Evolutionary conservation across 257 asterid species (phyloP), one percentile per base, ranked within the genome.

Genomic region (Phtheirospermum japonicum): DNA sequence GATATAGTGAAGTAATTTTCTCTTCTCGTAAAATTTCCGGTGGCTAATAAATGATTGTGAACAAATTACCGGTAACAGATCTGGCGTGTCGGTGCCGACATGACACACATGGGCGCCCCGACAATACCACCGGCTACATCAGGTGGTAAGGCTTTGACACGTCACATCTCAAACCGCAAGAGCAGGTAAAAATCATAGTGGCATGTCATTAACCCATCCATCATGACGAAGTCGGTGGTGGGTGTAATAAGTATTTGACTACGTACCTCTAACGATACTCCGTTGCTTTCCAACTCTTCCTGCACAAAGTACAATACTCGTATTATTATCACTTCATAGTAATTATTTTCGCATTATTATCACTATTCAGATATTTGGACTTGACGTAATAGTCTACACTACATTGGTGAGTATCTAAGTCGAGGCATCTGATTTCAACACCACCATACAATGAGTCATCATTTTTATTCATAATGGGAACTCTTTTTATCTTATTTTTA

Each of bases 21-120:
- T n/a, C n/a, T n/a, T n/a, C n/a, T n/a, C n/a, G n/a, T n/a, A n/a
- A n/a, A n/a, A n/a, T n/a, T n/a, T n/a, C n/a, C n/a, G n/a, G n/a
- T n/a, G n/a, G n/a, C n/a, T n/a, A n/a, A n/a, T n/a, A n/a, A n/a
- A n/a, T n/a, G n/a, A n/a, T n/a, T n/a, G n/a, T n/a, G n/a, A n/a
- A n/a, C 13, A 39, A 39, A 1, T 9, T 7, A 39, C 81, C 79
- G 76, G 84, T 65, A 64, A 61, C 39, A 49, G 37, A 32, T 48
- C 23, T 65, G 66, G 66, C 75, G 74, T 63, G 87, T 82, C 85
- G 89, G 89, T 82, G 82, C 85, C 87, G 89, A 85, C 87, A 78
- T 1, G 9, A 23, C 1, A 23, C 63, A 6, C 5, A 37, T 42
- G 50, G 48, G 19, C 60, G 71, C 87, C 28, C 28, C 83, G 89